phyloP scores from a whole-genome alignment of 768 basidiomycete genomes.

The Agrocybe pediades region DNA sequence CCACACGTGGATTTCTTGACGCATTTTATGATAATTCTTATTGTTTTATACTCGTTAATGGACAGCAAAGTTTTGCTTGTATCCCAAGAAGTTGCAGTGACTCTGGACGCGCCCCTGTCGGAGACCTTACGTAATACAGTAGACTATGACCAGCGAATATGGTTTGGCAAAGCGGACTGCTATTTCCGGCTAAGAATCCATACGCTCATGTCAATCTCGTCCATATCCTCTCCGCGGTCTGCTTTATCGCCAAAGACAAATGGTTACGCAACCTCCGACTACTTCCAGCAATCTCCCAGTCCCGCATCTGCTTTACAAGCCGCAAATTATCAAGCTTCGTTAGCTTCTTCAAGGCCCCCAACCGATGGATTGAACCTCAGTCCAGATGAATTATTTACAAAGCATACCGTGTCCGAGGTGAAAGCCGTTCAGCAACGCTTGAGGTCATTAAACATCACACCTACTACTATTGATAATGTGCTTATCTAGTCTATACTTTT shows the following conservation, averaged over 20 bases:
- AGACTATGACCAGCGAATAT: too few species aligned
- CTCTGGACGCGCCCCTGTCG: neutral
- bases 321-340: constrained; percentile 10
- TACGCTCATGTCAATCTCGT: constrained; percentile 18
- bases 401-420: constrained; percentile 71
- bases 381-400: constrained; percentile 76
- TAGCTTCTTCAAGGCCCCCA: constrained; percentile 14
- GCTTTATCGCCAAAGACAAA: constrained; percentile 21
- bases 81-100: constrained; percentile 1
- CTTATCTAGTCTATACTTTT: too few species aligned
- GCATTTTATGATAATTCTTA: constrained; percentile 18
- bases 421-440: constrained; percentile 67
- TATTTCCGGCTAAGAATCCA: neutral
- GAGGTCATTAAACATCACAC: too few species aligned
- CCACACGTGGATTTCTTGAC: constrained; percentile 13
- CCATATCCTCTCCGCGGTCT: constrained; percentile 19
- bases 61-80: neutral
- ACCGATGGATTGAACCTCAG: constrained; percentile 39
- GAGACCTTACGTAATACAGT: neutral
- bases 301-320: constrained; percentile 13
- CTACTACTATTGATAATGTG: too few species aligned
- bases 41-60: constrained; percentile 5
- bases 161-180: too few species aligned
- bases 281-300: constrained; percentile 5
- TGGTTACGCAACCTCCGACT: constrained; percentile 13